A percentile compares a stretch with the other conserved stretches of the same genome.
Conservation (phyloP, 1,139 yeast species). For the Trichomonascaceae sp. region DNA sequence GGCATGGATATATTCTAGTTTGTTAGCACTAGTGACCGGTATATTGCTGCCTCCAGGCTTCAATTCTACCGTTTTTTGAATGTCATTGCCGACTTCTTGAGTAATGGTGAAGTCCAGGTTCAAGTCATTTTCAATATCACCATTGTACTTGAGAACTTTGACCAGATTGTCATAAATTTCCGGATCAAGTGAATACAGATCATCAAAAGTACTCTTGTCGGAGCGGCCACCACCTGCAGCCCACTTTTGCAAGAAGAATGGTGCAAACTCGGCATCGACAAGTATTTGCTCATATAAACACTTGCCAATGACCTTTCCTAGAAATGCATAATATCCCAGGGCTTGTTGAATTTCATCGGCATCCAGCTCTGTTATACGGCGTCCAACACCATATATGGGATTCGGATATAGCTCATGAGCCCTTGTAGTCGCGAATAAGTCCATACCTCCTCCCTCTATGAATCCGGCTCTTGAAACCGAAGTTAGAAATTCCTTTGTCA, state of each 20-base stretch:
- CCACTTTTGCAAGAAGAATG: constrained; percentile 79
- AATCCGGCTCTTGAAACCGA: constrained; percentile 69
- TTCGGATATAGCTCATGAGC: constrained; percentile 70
- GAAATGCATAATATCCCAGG: constrained; percentile 47
- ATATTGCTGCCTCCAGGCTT: constrained; percentile 52
- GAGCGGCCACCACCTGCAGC: constrained; percentile 27
- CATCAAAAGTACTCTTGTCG: constrained; percentile 61
- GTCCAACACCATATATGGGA: constrained; percentile 44
- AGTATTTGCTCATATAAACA: constrained; percentile 82
- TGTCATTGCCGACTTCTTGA: constrained; percentile 38
- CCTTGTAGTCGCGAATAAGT: constrained; percentile 47
- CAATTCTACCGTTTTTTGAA: constrained; percentile 47
- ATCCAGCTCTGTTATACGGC: constrained; percentile 18
- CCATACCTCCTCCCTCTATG: constrained; percentile 16
- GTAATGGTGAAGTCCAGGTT: constrained; percentile 62
- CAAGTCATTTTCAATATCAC: constrained; percentile 51
- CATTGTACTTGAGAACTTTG: constrained; percentile 52
- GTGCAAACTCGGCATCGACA: constrained; percentile 79
- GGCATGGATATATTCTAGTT: constrained; percentile 68
- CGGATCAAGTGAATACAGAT: constrained; percentile 62
- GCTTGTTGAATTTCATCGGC: constrained; percentile 29
- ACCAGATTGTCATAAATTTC: constrained; percentile 61
- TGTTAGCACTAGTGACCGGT: constrained; percentile 55
- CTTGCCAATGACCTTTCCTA: constrained; percentile 83
- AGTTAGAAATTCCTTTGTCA: constrained; percentile 85